Base-by-base conservation (phyloP, 179 eudicot genomes). In the Vitellaria paradoxa region DNA sequence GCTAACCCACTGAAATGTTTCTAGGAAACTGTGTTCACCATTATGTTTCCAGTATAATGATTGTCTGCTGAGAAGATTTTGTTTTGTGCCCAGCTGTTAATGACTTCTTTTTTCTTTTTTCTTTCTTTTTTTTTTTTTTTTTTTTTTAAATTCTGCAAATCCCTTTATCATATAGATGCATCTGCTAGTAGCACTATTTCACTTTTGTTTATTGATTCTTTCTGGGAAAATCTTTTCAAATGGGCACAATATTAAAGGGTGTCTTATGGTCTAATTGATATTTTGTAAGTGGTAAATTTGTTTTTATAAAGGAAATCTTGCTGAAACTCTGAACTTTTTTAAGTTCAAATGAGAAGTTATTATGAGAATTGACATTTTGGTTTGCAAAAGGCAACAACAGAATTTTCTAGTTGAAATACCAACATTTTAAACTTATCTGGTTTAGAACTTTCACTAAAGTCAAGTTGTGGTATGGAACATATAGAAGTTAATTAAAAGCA, bases 271-370 rank as follows among this genome's bases (percentile, higher is more conserved):
- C 56, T 68, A 11, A 20, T 20, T 46, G 21, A 50, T 57, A 7
- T 24, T 70, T 37, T 23, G 12, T 50, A 5, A 18, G 6, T 23
- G 6, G 7, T 70, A 45, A 23, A 23, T n/a, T 70, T 70, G 73
- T 46, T 49, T 50, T 24, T 53, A 24, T 49, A 23, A 46, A 50
- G 49, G 59, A 26, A 21, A 26, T 47, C 20, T 50, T 70, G 30
- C 59, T 23, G 57, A 70, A 21, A 2, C 17, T 70, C 49, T 21
- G 30, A n/a, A 45, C 26, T 46, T 21, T 46, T 21, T 68, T 23
- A 11, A 70, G 73, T 50, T 46, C 53, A 21, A 70, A 23, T 15
- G 42, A 13, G 73, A 70, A n/a, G 57, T 70, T 57, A n/a, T 57
- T 49, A 21, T 70, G 42, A 70, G 59, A 49, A 70, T 70, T 47